Base-by-base conservation (phyloP, 345 rosid species). In the Cardamine chenopodiifolia region DNA sequence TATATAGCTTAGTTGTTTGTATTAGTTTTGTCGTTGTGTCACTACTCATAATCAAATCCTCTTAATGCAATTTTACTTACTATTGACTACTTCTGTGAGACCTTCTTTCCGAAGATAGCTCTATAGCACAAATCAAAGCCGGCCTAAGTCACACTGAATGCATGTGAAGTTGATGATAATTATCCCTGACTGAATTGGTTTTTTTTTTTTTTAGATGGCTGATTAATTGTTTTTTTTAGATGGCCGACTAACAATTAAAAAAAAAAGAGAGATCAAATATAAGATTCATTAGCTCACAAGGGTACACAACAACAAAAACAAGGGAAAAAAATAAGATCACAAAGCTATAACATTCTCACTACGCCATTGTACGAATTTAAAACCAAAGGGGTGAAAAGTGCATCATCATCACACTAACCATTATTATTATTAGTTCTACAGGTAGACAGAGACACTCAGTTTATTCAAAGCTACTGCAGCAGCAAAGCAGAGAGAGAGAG, bases 401-500 rank as follows among this genome's bases (percentile, higher is more conserved):
- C 71, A 70, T 8, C 75, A 76, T 9, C 75, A 76, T 11, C 76
- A 71, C 61, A 64, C 62, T 67, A 71, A 20, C 62, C 29, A 64
- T 66, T 70, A 71, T 70, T 68, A n/a, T 77, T 71, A 48, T 64
- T 56, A 70, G 49, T 56, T 70, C 67, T 77, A 70, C 28, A 70
- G 32, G 58, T 40, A 67, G 25, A 42, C 17, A 42, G 8, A 68
- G 59, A 23, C 44, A 53, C 66, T 54, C 69, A 18, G 14, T 48
- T 77, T 70, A 77, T 77, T 77, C 71, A 63, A 32, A 75, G 55
- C 73, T 40, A 64, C 53, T 0, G n/a, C 19, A 62, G 22, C 60
- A 54, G 47, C 54, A 40, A 60, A 17, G 19, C 47, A 68, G 14
- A 37, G 65, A 45, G 32, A 45, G 22, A 31, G 40, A 54, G 44